Evolutionary conservation across 1,284 basidiomycete species (phyloP).

Genomic region (Austroboletus niveus): DNA sequence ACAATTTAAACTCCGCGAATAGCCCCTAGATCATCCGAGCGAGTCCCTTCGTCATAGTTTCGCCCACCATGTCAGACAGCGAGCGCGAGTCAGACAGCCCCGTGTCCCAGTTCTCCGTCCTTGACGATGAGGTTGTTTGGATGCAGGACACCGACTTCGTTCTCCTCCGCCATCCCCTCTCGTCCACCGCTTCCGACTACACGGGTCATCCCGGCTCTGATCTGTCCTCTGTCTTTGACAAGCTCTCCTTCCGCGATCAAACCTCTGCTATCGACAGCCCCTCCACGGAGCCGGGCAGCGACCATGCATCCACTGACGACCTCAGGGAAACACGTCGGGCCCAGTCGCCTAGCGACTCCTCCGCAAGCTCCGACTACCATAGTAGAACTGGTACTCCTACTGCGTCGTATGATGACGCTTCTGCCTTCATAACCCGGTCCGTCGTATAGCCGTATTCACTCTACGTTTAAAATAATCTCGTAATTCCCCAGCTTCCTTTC

Average conservation of each 20-base stretch:
- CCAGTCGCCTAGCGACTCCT: slow-evolving; percentile 2
- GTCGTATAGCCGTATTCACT: background rate
- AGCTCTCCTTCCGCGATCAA: slow-evolving; percentile 13
- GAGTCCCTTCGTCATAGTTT: no score
- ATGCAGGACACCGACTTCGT: slow-evolving; percentile 22
- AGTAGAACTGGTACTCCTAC: slow-evolving; percentile 11
- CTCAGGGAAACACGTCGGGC: slow-evolving; percentile 2
- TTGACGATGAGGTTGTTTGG: slow-evolving; percentile 18
- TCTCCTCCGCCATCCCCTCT: slow-evolving; percentile 25
- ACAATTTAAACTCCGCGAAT: no score
- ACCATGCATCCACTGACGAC: background rate
- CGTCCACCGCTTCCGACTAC: slow-evolving; percentile 14
- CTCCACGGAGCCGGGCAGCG: slow-evolving; percentile 7
- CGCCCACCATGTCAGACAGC: no score
- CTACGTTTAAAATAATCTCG: background rate
- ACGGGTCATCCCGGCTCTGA: slow-evolving; percentile 9
- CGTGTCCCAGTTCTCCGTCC: slow-evolving; percentile 13
- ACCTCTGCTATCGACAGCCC: slow-evolving; percentile 6
- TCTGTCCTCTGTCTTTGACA: slow-evolving; percentile 12
- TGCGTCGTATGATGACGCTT: slow-evolving; percentile 27
- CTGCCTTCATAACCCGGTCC: slow-evolving; percentile 30
- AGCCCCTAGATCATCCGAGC: no score
- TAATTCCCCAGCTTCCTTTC: slow-evolving; percentile 21
- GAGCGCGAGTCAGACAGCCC: background rate
- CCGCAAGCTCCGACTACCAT: slow-evolving; percentile 5